phyloP scores from a whole-genome alignment of 2,329 filamentous ascomycete genomes.

The Neofusicoccum ribis region DNA sequence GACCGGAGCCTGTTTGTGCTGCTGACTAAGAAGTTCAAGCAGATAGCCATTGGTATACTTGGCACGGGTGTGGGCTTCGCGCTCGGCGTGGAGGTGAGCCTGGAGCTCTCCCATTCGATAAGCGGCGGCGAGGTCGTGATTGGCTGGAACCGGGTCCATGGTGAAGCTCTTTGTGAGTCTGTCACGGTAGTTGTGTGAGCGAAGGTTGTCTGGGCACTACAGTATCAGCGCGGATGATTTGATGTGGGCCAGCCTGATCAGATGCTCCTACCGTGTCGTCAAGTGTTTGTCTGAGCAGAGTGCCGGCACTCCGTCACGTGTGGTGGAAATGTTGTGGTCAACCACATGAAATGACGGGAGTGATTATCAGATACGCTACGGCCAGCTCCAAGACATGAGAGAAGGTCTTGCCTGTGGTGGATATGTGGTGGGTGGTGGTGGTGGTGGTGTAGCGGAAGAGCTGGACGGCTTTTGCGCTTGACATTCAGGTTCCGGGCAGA shows the following conservation, averaged over 20 bases:
- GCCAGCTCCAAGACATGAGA: too few species aligned
- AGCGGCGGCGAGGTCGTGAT: neutral
- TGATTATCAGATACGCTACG: too few species aligned
- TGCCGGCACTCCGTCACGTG: too few species aligned
- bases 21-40: neutral
- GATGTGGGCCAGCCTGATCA: neutral
- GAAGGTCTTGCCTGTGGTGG: too few species aligned
- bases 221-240: neutral
- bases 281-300: too few species aligned
- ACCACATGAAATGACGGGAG: too few species aligned
- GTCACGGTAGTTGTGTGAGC: neutral
- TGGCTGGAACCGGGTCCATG: neutral
- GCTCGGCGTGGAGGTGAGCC: neutral
- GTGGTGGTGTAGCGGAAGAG: too few species aligned
- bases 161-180: neutral
- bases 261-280: too few species aligned
- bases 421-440: too few species aligned
- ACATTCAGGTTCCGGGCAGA: too few species aligned
- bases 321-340: too few species aligned
- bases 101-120: slow-evolving; percentile 1
- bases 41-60: neutral
- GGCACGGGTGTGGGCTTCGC: neutral
- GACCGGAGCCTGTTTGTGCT: neutral
- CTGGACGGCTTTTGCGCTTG: too few species aligned
- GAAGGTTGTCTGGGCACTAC: neutral